Evolutionary conservation across 1,284 basidiomycete genomes (phyloP), one percentile per base, ranked within the genome.

Genomic region (Boletellus sp.): DNA sequence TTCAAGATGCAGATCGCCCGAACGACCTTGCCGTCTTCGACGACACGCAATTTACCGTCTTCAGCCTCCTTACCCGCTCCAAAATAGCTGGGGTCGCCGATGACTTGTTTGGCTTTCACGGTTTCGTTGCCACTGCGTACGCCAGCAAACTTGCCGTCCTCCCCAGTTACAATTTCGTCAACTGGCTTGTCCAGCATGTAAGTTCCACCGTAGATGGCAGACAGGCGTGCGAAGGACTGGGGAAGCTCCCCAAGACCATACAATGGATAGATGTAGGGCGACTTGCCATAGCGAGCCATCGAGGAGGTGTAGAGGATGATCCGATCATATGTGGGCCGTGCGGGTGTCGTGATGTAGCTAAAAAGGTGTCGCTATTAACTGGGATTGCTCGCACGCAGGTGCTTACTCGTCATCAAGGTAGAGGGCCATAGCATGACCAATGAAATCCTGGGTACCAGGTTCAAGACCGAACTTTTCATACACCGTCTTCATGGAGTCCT

Each of bases 171-270:
- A 64, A 99, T 93, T 70, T 92, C 85, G 59, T 97, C 87, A 62
- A 97, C 89, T 53, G 80, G 80, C 77, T 99, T 99, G 80, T 98
- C 94, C 53, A 99, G 88, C 97, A 99, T 99, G 78, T 99, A 99
- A 16, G 97, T 99, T 49, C 97, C 97, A 50, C 97, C 97, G 70
- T 99, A 98, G 70, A 99, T 98, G 62, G 97, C 97, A 59, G 91
- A 95, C 52, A 98, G 81, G 68, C 97, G 93, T 16, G 97, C 97
- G 67, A 99, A 99, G 3, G 96, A 93, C 70, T 99, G 97, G 19
- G 97, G 97, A 46, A 99, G 88, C 73, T 99, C 97, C 62, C 97
- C 97, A 47, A 99, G 89, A 59, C 97, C 97, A 73, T 99, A 99
- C 49, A 98, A 83, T 15, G 97, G 97, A 78, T 99, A 99, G 71